Evolutionary conservation across 2,329 filamentous ascomycete genomes (phyloP), one percentile per base, ranked within the genome.

Genomic region (Trichoderma semiorbis): DNA sequence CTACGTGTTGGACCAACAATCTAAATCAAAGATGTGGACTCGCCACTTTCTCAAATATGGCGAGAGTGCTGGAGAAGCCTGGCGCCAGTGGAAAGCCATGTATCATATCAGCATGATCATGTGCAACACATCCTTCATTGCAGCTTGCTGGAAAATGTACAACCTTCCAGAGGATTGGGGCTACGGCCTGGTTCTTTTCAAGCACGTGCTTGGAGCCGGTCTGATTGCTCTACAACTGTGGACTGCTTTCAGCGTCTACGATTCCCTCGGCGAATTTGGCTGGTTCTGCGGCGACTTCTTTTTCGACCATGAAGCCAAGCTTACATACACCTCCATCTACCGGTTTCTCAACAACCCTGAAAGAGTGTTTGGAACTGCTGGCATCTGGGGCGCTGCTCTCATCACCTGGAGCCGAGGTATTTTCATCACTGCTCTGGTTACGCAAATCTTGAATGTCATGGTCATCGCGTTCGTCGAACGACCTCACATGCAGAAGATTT

Each of bases 271-370:
- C 71, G 96, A 99, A 79, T 99, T 98, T 78, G 96, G 96, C 77
- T 99, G 95, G 95, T 98, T 98, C 85, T 98, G 95, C 78, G 96
- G 96, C 21, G 96, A 99, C 80, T 99, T 98, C 85, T 98, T 99
- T 86, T 98, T 96, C 79, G 94, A 98, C 73, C 92, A 93, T 60
- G 89, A 91, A 12, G 91, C 92, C 14, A 97, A 96, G 82, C 86
- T 98, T 73, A 98, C 93, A 0, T 99, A 99, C 82, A 94, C 92
- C 76, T 97, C 95, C 74, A 99, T 99, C 77, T 99, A 99, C 81
- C 94, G 96, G 62, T 99, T 97, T 83, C 86, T 99, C 75, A 99
- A 99, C 84, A 99, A 98, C 78, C 96, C 96, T 0, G 96, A 99
- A 81, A 92, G 95, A 71, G 91, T 98, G 50, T 91, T 99, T 74